Conservation (phyloP, 257 asterid genomes). For the Rhazya stricta region DNA sequence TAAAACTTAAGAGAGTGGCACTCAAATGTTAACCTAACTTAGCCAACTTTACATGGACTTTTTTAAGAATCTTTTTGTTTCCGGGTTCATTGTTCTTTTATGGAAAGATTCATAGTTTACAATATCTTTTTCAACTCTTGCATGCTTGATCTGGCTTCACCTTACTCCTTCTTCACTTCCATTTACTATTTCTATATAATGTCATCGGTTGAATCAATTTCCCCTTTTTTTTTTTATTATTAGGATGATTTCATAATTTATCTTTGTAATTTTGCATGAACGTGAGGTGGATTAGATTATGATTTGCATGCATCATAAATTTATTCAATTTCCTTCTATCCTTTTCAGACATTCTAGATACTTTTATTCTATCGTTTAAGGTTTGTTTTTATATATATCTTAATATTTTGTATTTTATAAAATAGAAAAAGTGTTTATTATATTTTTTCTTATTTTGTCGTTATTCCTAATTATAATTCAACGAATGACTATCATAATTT, state of each 20-base stretch:
- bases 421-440: no score
- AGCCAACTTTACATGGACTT: conserved; percentile 1
- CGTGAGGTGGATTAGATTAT: neutral
- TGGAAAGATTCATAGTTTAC: neutral
- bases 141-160: neutral
- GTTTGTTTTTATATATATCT: no score
- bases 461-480: no score
- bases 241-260: no score
- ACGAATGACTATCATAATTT: no score
- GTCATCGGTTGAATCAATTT: no score
- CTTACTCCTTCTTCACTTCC: neutral
- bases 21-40: conserved; percentile 2
- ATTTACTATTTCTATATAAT: neutral
- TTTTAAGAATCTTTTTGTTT: neutral
- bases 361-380: no score
- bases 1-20: neutral
- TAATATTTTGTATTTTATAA: no score
- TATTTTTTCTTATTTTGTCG: no score
- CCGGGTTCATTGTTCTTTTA: neutral
- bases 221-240: no score
- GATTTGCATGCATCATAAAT: neutral
- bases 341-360: no score
- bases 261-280: neutral
- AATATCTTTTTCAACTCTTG: neutral
- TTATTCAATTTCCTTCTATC: neutral